Base-by-base conservation (phyloP, 441 rosid species). In the Aleurites moluccanus region DNA sequence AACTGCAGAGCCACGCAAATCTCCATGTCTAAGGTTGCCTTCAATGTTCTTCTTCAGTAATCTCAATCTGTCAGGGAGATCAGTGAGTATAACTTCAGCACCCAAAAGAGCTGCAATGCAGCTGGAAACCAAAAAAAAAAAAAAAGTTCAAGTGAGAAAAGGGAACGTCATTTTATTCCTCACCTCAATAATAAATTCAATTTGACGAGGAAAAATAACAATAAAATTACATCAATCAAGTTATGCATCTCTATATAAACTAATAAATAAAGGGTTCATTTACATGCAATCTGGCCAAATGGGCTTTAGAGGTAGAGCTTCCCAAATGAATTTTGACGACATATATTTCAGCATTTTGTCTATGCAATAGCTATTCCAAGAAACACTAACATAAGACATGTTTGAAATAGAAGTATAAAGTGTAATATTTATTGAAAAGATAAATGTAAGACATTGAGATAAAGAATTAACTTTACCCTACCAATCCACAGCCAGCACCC, bases 401-500 rank as follows among this genome's bases (percentile, higher is more conserved):
- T 47, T 10, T 25, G 30, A n/a, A n/a, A 21, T n/a, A 45, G 49
- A 45, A 13, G 15, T 50, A 35, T 35, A 47, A 23, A 67, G 10
- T 18, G 28, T 28, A 10, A 18, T 28, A 65, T 16, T 38, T 10
- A 28, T 5, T 38, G 33, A 2, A 63, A 57, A 25, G 40, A n/a
- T n/a, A 52, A 27, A 66, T 42, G 38, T n/a, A 2, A 67, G 38
- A 35, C 28, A 57, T 1, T 53, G 62, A 33, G 27, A 50, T 45
- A 14, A 53, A 59, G n/a, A 55, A 18, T 53, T 35, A 68, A 76
- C 15, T 75, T 75, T 88, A 92, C 97, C 98, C 97, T 70, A 90
- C 99, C 83, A 94, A 87, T 80, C 98, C 97, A 82, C 97, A 94
- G 52, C 97, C 99, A 70, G 97, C 90, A 64, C 99, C 97, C 81